Evolutionary conservation across 768 basidiomycete species (phyloP).

Genomic region (Suillus brevipes): DNA sequence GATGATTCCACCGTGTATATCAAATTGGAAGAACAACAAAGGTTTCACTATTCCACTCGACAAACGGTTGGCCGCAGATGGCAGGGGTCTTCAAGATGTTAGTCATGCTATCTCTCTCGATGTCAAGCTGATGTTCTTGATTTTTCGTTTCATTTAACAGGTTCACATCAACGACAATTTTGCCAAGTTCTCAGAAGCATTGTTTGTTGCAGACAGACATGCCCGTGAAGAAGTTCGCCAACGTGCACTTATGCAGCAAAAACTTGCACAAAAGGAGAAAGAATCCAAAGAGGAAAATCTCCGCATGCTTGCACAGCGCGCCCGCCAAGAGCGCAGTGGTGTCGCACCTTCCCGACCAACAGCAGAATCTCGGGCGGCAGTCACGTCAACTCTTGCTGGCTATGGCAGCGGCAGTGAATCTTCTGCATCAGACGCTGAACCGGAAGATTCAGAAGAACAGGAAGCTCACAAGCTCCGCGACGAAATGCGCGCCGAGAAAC

Average conservation of each 20-base stretch:
- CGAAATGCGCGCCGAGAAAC: slow-evolving; percentile 87
- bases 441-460: slow-evolving; percentile 75
- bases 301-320: slow-evolving; percentile 90
- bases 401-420: slow-evolving; percentile 81
- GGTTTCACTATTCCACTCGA: slow-evolving; percentile 99
- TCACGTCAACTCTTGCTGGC: slow-evolving; percentile 76
- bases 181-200: slow-evolving; percentile 95
- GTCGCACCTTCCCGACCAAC: slow-evolving; percentile 64
- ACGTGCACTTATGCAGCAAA: slow-evolving; percentile 96
- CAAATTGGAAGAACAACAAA: slow-evolving; percentile 99
- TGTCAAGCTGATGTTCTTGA: not conserved
- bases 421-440: slow-evolving; percentile 49
- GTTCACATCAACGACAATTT: slow-evolving; percentile 99
- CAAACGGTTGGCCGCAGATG: slow-evolving; percentile 96
- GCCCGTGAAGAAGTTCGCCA: slow-evolving; percentile 98
- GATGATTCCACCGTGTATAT: slow-evolving; percentile 99
- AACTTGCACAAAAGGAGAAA: slow-evolving; percentile 98
- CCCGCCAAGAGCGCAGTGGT: slow-evolving; percentile 90
- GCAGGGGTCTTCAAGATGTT: slow-evolving; percentile 97
- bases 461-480: slow-evolving; percentile 87
- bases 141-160: slow-evolving; percentile 38
- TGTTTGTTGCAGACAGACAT: slow-evolving; percentile 94
- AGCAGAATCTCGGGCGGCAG: slow-evolving; percentile 64
- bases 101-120: slow-evolving; percentile 31
- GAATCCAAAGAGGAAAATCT: slow-evolving; percentile 93